Conservation (phyloP, 1,139 yeast genomes). For the Meyerozyma carpophila region DNA sequence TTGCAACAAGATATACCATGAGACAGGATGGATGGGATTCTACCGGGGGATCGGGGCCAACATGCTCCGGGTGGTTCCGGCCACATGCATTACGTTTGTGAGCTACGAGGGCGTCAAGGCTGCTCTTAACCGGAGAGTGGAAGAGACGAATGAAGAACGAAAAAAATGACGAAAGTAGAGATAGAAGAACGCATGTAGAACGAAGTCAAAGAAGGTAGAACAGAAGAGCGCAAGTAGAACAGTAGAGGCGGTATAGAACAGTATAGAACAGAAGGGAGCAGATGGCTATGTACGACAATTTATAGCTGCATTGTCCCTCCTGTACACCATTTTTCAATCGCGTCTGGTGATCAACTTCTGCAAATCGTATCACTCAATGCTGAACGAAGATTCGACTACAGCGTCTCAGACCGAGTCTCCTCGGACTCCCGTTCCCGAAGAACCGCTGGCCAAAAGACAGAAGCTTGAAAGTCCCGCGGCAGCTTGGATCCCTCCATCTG, state of each 20-base stretch:
- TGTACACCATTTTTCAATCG: neutral
- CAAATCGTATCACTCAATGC: neutral
- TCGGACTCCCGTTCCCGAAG: neutral
- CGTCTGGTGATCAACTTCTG: neutral
- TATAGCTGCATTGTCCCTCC: neutral
- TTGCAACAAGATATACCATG: conserved; percentile 21
- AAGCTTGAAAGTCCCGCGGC: neutral
- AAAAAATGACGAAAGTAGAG: too few relatives aligned
- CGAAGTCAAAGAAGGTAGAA: neutral
- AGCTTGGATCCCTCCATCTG: conserved; percentile 31
- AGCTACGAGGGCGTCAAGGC: conserved; percentile 50
- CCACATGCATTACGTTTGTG: conserved; percentile 66
- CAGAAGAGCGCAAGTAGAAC: too few relatives aligned
- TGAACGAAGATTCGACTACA: neutral
- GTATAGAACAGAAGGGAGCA: too few relatives aligned
- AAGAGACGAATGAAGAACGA: too few relatives aligned
- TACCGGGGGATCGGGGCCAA: conserved; percentile 72
- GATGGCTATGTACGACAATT: too few relatives aligned
- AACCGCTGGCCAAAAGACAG: neutral
- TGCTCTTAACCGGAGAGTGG: neutral
- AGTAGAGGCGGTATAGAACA: too few relatives aligned
- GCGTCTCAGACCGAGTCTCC: neutral
- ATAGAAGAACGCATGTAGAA: neutral
- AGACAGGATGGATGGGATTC: conserved; percentile 55
- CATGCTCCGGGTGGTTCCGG: conserved; percentile 61